Conservation (phyloP, 2,329 filamentous ascomycete genomes). For the Trichoderma polysporum region DNA sequence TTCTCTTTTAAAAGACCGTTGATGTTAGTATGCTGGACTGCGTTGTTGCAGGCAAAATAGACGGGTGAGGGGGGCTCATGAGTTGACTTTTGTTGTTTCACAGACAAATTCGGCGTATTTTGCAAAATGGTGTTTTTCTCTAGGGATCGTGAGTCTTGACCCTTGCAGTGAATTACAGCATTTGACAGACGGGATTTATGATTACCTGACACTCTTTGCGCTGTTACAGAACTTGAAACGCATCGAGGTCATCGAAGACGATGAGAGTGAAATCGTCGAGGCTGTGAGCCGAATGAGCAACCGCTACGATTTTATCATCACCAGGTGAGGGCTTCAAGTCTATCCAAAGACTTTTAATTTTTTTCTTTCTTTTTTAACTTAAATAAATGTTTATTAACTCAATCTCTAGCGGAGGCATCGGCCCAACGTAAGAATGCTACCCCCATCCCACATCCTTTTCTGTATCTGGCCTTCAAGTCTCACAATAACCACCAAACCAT, state of each 20-base stretch:
- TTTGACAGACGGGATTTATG: not conserved
- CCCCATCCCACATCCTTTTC: not conserved
- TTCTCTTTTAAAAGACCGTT: constrained; percentile 33
- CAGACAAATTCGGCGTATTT: constrained; percentile 65
- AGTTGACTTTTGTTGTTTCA: constrained; percentile 23
- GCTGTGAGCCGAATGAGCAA: constrained; percentile 82
- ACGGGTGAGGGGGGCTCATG: not conserved
- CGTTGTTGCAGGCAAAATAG: not conserved
- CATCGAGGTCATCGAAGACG: constrained; percentile 90
- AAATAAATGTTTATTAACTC: not conserved
- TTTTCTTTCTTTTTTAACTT: no score
- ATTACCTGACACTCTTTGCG: not conserved
- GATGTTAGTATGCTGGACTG: constrained; percentile 32
- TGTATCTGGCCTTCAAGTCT: not conserved
- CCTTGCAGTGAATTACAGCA: not conserved
- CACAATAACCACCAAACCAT: constrained; percentile 24
- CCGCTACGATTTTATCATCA: constrained; percentile 92
- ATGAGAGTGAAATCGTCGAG: constrained; percentile 86
- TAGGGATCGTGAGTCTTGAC: constrained; percentile 53
- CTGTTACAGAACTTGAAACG: constrained; percentile 66
- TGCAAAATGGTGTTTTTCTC: constrained; percentile 63
- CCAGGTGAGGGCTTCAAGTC: constrained; percentile 52
- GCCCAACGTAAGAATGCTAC: constrained; percentile 70
- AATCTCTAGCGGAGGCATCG: constrained; percentile 73
- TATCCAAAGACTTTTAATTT: not conserved